Evolutionary conservation across 768 basidiomycete genomes (phyloP), one percentile per base, ranked within the genome.

Genomic region (Hygrophorus russula): DNA sequence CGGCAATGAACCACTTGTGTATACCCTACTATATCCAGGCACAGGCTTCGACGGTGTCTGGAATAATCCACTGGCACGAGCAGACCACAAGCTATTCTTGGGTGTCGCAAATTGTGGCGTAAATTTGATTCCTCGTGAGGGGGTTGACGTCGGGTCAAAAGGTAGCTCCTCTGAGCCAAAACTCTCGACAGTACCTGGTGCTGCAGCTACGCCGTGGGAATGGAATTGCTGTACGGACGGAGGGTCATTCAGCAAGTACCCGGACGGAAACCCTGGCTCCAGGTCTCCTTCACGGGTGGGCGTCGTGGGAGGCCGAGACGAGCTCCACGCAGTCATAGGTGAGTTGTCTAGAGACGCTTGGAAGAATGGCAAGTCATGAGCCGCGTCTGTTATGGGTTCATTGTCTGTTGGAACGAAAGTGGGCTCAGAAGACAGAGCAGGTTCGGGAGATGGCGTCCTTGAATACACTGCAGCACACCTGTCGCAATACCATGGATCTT

Each of bases 111-210:
- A 80, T 2, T 77, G 55, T 9, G 59, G 60, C 34, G 67, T 68
- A 51, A 83, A 77, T 53, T 66, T 76, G 51, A 85, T 77, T 3
- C 84, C 82, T 35, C 85, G 67, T n/a, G 85, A 87, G 3, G 85
- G 85, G 7, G 85, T 87, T 14, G 82, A 81, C 18, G 78, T 77
- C 4, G 84, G 83, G 57, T 89, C 84, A 53, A 86, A 89, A 1
- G 78, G 73, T 4, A 69, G 64, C 33, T 76, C 76, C 13, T 80
- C 76, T 15, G 59, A 59, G 3, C 45, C 29, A 42, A 51, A 52
- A 38, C 49, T 59, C 32, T 70, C 68, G 38, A 61, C 56, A 24
- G 61, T 53, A 28, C 64, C 56, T 24, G 71, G 68, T 6, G 66
- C 66, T 0, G 58, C 55, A 51, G 70, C 68, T 38, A 70, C 61